These are phyloP conservation scores for Blastocladiella britannica DNA, from an alignment of 192 early-diverging fungal genomes.

Conservation along the genomic window DNA sequence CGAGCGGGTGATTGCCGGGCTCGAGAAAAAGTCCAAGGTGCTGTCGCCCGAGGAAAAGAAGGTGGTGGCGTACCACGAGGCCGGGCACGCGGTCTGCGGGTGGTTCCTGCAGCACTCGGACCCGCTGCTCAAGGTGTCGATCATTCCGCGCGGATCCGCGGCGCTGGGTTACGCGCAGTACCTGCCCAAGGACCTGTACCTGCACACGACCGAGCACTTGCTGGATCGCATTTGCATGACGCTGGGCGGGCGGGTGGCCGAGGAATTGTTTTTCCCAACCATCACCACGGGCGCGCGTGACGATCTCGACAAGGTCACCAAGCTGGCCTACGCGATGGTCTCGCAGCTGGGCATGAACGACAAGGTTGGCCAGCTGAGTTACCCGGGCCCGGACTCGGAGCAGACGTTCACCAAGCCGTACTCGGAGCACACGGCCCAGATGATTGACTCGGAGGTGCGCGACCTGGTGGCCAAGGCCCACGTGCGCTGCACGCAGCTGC, in stretches of 20 bases:
- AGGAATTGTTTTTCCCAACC: slow-evolving; percentile 77
- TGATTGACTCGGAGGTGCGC: slow-evolving; percentile 91
- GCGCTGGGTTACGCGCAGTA: slow-evolving; percentile 99
- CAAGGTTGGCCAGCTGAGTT: slow-evolving; percentile 70
- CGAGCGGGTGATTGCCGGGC: slow-evolving; percentile 91
- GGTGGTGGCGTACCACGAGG: slow-evolving; percentile 98
- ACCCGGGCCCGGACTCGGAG: slow-evolving; percentile 38
- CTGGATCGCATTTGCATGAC: slow-evolving; percentile 84
- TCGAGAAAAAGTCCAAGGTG: slow-evolving; percentile 92
- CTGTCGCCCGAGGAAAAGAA: slow-evolving; percentile 94
- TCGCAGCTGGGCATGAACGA: slow-evolving; percentile 87
- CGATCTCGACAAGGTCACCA: slow-evolving; percentile 91
- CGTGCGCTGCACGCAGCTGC: slow-evolving; percentile 54
- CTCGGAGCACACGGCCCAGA: slow-evolving; percentile 73
- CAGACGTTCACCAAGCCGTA: slow-evolving; percentile 80
- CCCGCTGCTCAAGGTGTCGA: slow-evolving; percentile 91
- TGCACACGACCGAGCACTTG: slow-evolving; percentile 80
- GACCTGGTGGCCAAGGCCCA: slow-evolving; percentile 62
- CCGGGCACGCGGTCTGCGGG: slow-evolving; percentile 93
- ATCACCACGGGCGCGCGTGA: slow-evolving; percentile 97
- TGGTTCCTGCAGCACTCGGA: slow-evolving; percentile 94
- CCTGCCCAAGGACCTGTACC: slow-evolving; percentile 87
- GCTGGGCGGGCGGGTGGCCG: slow-evolving; percentile 60
- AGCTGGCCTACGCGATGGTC: slow-evolving; percentile 90
- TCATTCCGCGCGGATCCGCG: slow-evolving; percentile 86